Evolutionary conservation across 768 basidiomycete genomes (phyloP).

Genomic region (Suillus sp.): DNA sequence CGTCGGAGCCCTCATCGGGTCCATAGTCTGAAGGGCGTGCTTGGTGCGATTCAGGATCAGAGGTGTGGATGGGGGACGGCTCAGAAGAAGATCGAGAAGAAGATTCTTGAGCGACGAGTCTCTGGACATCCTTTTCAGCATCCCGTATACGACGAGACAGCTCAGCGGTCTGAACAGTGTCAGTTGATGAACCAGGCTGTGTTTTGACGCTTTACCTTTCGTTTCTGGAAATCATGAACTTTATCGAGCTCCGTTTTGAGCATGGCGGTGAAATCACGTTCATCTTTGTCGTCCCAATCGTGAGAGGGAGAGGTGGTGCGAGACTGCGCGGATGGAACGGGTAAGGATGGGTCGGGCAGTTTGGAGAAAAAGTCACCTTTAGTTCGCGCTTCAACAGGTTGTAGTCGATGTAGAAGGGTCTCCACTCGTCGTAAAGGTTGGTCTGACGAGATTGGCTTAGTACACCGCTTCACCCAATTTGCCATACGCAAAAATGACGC

Average conservation of each 20-base stretch:
- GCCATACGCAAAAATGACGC: conserved; percentile 21
- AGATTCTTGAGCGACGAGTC: conserved; percentile 65
- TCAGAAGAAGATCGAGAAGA: conserved; percentile 27
- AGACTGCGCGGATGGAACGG: conserved; percentile 31
- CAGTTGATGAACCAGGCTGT: neutral
- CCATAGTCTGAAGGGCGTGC: conserved; percentile 44
- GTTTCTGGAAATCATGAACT: conserved; percentile 90
- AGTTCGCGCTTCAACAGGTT: conserved; percentile 87
- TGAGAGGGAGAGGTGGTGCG: conserved; percentile 54
- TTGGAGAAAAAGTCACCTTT: conserved; percentile 52
- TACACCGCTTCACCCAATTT: neutral
- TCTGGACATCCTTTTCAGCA: conserved; percentile 80
- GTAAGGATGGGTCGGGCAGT: neutral
- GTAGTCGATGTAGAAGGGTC: conserved; percentile 88
- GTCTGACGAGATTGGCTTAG: conserved; percentile 44
- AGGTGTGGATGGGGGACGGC: conserved; percentile 24
- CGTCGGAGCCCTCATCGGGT: conserved; percentile 68
- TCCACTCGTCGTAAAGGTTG: conserved; percentile 89
- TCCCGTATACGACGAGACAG: conserved; percentile 78
- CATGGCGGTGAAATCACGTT: conserved; percentile 76
- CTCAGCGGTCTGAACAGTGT: conserved; percentile 64
- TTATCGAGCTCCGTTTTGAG: conserved; percentile 90
- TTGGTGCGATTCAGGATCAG: conserved; percentile 62
- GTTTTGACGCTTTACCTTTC: conserved; percentile 59
- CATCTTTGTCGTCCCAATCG: conserved; percentile 77